Evolutionary conservation across 768 basidiomycete species (phyloP), one percentile per base, ranked within the genome.

Genomic region (Trichaptum fuscoviolaceum): DNA sequence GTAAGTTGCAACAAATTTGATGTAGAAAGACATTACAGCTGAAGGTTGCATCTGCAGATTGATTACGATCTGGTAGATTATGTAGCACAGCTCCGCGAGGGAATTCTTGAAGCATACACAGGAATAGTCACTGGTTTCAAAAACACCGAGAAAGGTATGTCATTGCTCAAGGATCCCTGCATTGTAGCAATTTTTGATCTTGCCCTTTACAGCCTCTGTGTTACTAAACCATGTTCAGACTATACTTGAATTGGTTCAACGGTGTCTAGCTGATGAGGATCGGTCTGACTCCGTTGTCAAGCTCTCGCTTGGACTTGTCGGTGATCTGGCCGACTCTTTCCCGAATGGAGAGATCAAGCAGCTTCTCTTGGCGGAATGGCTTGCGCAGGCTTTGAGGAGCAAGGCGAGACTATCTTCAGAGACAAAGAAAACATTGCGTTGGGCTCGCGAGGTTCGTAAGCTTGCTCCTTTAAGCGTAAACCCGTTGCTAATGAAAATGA

Each of bases 21-120:
- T 62, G 25, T 36, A 7, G n/a, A 4, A 63, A 20, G 35, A 12
- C 18, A 17, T 20, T 60, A 24, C 34, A 61, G 17, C 58, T 70
- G n/a, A 35, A 71, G 52, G 64, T 66, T 62, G 59, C 57, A 1
- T 65, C 42, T 25, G 64, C 69, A 86, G 93, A 85, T 90, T 36
- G 93, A 96, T 74, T 92, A 88, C 70, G 95, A 96, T 68, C 85
- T 96, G 66, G 84, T 96, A 66, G 97, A 99, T 70, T 99, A 99
- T 73, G 93, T 96, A 59, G 84, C 87, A 64, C 86, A 87, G 64
- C 83, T 99, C 66, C 87, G 97, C 42, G 97, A 99, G 72, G 95
- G 95, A 59, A 98, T 99, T 70, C 80, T 98, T 35, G 97, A 99
- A 76, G 96, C 97, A 1, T 98, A 97, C 73, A 96, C 93, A 5